Conservation (phyloP, 495 filamentous ascomycete genomes). For the Cetradonia linearis region DNA sequence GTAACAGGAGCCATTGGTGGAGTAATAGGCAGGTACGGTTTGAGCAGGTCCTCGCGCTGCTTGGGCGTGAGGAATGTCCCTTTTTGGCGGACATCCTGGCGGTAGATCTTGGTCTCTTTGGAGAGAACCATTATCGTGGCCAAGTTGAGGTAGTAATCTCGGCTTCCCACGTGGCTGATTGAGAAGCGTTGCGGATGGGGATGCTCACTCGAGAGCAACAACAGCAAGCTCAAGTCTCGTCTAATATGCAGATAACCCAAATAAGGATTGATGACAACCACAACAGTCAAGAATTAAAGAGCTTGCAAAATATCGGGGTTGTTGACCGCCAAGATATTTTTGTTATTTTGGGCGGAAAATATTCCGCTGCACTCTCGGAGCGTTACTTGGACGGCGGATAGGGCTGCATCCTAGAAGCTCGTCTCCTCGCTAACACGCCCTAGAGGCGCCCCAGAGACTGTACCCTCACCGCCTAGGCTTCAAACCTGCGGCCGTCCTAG, state of each 20-base stretch:
- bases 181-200: neutral
- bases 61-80: conserved; percentile 49
- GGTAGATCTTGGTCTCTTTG: conserved; percentile 48
- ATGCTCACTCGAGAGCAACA: neutral
- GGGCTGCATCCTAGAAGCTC: too few relatives aligned
- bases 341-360: neutral
- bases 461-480: too few relatives aligned
- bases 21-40: conserved; percentile 64
- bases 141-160: conserved; percentile 8
- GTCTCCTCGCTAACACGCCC: too few relatives aligned
- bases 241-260: neutral
- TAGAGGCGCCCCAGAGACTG: too few relatives aligned
- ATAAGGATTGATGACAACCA: neutral
- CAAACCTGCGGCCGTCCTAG: too few relatives aligned
- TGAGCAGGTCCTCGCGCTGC: conserved; percentile 61
- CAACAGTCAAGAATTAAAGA: neutral
- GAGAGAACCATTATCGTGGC: conserved; percentile 47
- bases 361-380: neutral
- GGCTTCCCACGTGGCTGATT: conserved; percentile 6
- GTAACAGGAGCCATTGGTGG: conserved; percentile 26
- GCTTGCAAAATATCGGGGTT: neutral
- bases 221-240: neutral
- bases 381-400: too few relatives aligned
- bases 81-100: conserved; percentile 49
- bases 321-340: neutral